These are phyloP conservation scores for Penicillium fimorum DNA, from an alignment of 495 filamentous ascomycete genomes.

Conservation along the genomic window DNA sequence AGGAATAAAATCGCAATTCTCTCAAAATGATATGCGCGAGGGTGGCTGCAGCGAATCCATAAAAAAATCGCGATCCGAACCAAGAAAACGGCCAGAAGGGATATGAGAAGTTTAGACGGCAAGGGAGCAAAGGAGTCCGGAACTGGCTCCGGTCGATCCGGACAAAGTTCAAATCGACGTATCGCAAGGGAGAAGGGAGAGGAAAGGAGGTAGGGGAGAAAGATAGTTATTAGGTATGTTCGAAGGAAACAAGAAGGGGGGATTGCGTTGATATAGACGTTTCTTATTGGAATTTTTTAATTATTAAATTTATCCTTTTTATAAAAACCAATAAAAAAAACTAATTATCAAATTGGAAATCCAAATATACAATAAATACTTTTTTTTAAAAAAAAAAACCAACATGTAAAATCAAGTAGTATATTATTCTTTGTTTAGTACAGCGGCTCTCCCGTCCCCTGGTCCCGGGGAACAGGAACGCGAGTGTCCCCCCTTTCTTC, in stretches of 20 bases:
- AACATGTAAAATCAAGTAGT: constrained; percentile 2
- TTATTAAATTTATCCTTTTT: constrained; percentile 3
- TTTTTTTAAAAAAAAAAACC: constrained; percentile 10
- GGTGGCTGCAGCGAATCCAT: constrained; percentile 33
- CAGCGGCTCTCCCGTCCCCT: constrained; percentile 40
- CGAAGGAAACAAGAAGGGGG: constrained; percentile 21
- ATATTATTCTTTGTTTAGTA: constrained; percentile 28
- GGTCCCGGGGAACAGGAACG: constrained; percentile 33
- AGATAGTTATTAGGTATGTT: constrained; percentile 27
- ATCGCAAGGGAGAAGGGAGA: constrained; percentile 43
- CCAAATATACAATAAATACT: constrained; percentile 3
- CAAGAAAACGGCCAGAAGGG: constrained; percentile 33
- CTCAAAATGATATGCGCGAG: constrained; percentile 26
- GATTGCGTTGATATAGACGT: constrained; percentile 37
- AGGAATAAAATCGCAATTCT: not conserved
- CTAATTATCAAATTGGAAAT: not conserved
- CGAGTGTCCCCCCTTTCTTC: constrained; percentile 24
- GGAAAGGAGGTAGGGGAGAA: constrained; percentile 20
- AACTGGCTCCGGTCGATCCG: constrained; percentile 43
- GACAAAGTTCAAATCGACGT: constrained; percentile 26
- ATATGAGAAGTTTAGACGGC: constrained; percentile 33
- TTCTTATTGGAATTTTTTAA: constrained; percentile 15
- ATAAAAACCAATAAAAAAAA: constrained; percentile 16
- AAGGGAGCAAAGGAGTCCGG: constrained; percentile 45
- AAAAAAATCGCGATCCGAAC: constrained; percentile 37